Conservation (phyloP, 176 grass and related monocot genomes). For the Cenchrus fungigraminus region DNA sequence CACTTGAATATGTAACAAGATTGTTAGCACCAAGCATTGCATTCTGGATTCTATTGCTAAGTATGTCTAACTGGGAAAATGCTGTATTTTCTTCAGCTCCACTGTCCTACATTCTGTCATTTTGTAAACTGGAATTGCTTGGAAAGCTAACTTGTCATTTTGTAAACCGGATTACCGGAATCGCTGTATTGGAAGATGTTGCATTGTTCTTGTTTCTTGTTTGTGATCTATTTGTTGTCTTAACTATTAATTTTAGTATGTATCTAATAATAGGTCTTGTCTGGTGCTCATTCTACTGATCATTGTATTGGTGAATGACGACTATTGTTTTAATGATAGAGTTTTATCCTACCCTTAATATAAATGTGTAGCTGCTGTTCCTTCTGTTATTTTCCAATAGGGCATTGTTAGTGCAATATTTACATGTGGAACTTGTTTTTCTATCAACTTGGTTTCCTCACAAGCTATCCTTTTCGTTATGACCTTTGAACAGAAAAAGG, state of each 20-base stretch:
- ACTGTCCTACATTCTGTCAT: not conserved
- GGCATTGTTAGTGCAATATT: not conserved
- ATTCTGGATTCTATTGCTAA: not conserved
- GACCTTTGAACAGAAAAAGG: constrained; percentile 50
- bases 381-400: not conserved
- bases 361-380: not conserved
- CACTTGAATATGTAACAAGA: not conserved
- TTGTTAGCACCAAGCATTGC: too few relatives aligned
- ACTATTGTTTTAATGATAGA: not conserved
- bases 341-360: not conserved
- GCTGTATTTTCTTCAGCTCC: not conserved
- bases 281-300: not conserved
- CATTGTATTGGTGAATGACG: not conserved
- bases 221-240: too few relatives aligned
- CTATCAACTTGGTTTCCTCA: not conserved
- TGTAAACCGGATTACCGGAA: too few relatives aligned
- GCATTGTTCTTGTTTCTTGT: not conserved
- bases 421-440: not conserved
- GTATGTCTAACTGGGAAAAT: not conserved
- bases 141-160: not conserved
- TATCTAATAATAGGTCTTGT: not conserved
- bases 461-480: not conserved
- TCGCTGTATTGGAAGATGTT: not conserved
- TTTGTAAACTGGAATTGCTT: not conserved
- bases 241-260: not conserved